Evolutionary conservation across 2,329 filamentous ascomycete genomes (phyloP).

Genomic region (Penicillium thymicola): DNA sequence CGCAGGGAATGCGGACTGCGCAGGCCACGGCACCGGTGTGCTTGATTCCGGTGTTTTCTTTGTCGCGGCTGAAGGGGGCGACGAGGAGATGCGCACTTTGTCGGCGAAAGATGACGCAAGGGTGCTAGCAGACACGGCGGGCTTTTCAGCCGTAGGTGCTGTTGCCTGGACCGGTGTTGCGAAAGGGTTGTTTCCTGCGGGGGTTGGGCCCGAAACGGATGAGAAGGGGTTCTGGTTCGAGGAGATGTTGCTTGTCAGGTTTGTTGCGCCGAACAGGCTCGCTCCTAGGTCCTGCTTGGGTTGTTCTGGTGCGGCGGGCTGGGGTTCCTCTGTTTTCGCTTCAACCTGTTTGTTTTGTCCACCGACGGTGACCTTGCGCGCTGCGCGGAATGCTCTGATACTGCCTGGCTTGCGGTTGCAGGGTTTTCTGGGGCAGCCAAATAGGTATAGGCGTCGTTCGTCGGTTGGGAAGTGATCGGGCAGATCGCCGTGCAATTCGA

Average conservation of each 20-base stretch:
- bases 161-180: constrained; percentile 46
- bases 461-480: constrained; percentile 82
- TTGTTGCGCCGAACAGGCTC: constrained; percentile 61
- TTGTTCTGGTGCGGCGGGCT: constrained; percentile 16
- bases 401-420: constrained; percentile 82
- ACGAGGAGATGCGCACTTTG: constrained; percentile 54
- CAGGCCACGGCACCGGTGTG: constrained; percentile 75
- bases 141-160: constrained; percentile 32
- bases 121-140: constrained; percentile 49
- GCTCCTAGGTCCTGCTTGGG: constrained; percentile 44
- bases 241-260: constrained; percentile 36
- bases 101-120: constrained; percentile 75
- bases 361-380: constrained; percentile 49
- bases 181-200: constrained; percentile 57
- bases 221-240: constrained; percentile 56
- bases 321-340: constrained; percentile 21
- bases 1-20: constrained; percentile 59
- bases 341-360: constrained; percentile 24
- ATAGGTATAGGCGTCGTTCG: constrained; percentile 83
- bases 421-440: constrained; percentile 71
- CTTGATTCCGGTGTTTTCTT: constrained; percentile 40
- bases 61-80: constrained; percentile 25
- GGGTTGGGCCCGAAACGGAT: constrained; percentile 31
- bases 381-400: constrained; percentile 69
- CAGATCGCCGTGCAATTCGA: constrained; percentile 88